Conservation (phyloP, 208 protist genomes). For the Histomonas meleagridis region DNA sequence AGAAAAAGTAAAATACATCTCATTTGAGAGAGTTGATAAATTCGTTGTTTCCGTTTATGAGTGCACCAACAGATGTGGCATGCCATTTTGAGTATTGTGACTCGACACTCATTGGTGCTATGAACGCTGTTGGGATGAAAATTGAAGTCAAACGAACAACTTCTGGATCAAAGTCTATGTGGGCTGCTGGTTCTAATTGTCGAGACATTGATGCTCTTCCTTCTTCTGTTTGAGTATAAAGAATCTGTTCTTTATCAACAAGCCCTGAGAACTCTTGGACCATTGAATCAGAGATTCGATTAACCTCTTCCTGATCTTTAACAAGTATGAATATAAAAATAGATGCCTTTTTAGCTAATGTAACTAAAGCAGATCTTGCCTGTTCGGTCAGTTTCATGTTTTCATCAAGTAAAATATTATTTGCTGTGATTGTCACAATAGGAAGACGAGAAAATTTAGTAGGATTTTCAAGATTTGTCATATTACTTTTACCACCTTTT, state of each 20-base stretch:
- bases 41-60: neutral
- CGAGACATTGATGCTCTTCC: neutral
- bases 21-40: no score
- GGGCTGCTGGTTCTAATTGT: neutral
- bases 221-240: neutral
- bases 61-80: neutral
- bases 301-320: constrained; percentile 15
- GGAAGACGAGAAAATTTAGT: neutral
- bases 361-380: neutral
- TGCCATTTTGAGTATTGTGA: neutral
- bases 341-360: neutral
- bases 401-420: neutral
- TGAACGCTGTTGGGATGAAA: neutral
- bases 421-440: constrained; percentile 21
- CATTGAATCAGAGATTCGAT: neutral
- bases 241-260: neutral
- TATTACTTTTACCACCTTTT: neutral
- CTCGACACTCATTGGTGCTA: neutral
- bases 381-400: neutral
- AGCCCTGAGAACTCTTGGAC: neutral
- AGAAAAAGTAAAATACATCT: no score
- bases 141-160: neutral
- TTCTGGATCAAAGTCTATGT: neutral
- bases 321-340: neutral
- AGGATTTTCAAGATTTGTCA: neutral